Base-by-base conservation (phyloP, 768 basidiomycete genomes). In the Macrolepiota fuliginosa region DNA sequence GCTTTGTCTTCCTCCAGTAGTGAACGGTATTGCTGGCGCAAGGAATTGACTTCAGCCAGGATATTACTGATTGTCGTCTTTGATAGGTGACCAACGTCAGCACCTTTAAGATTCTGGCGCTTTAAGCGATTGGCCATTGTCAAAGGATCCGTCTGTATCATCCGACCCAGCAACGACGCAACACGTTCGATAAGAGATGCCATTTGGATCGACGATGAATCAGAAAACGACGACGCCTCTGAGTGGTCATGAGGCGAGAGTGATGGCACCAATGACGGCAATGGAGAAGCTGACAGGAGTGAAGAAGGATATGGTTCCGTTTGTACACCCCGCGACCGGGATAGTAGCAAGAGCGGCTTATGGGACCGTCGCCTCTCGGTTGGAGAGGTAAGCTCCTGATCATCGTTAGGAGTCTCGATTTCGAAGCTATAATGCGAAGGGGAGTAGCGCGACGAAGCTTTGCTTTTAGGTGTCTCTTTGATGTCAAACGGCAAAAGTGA, bases 121-220 rank as follows among this genome's bases (percentile, higher is more conserved):
- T 93, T 96, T 27, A 98, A 78, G 27, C 97, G 88, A 64, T 91
- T 91, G 35, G 92, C 93, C 45, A 98, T 79, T 1, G 93, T 94
- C 22, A 89, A 79, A 1, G 96, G 89, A 66, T 98, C 96, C 0
- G 95, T 89, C 64, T 90, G 84, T 27, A 80, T 77, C 61, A 95
- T 80, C 32, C 79, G 77, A 63, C 71, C 77, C 47, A 80, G 67
- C 2, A 98, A 76, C 27, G 80, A 77, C 25, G 78, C 72, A 51
- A 90, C 77, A 61, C 91, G 86, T 42, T 90, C 88, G 35, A 91
- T 70, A 54, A 92, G 74, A 12, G 74, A 68, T 25, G 85, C 79
- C 32, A 91, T 74, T 46, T 80, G 79, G 13, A 83, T 82, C 24
- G 90, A 82, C 3, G 82, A 78, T 0, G 77, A 72, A 55, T 82